Percentiles rank a stretch among this genome's conserved stretches.
These are phyloP conservation scores for Naganishia albida DNA, from an alignment of 1,284 basidiomycete genomes.

Conservation along the genomic window DNA sequence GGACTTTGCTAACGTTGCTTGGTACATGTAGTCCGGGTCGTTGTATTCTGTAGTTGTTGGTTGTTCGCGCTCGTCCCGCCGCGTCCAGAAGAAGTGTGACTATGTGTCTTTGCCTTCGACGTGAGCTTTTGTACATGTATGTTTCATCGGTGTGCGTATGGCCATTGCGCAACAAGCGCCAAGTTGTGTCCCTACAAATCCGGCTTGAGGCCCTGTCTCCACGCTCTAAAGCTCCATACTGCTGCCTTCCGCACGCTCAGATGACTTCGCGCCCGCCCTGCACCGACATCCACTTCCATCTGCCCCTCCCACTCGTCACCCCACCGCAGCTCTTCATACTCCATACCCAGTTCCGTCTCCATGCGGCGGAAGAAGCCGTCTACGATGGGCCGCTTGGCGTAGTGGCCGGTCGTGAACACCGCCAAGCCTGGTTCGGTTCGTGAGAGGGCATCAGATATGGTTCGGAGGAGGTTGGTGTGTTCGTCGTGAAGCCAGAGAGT, in stretches of 20 bases:
- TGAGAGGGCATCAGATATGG: conserved; percentile 32
- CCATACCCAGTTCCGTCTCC: conserved; percentile 17
- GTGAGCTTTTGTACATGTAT: background rate
- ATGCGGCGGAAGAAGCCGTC: conserved; percentile 27
- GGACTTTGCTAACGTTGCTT: conserved; percentile 24
- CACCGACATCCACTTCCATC: conserved; percentile 30
- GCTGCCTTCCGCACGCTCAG: conserved; percentile 26
- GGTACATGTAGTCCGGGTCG: conserved; percentile 26
- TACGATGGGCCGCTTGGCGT: conserved; percentile 30
- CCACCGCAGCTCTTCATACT: conserved; percentile 24
- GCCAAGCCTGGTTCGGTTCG: conserved; percentile 23
- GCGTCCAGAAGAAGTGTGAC: background rate
- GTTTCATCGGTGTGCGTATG: background rate
- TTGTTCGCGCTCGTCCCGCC: background rate
- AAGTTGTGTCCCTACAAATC: background rate
- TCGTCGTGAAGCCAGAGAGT: conserved; percentile 33
- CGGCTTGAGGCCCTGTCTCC: conserved; percentile 15
- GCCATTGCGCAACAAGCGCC: background rate
- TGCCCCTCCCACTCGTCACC: conserved; percentile 28
- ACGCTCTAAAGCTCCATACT: conserved; percentile 33
- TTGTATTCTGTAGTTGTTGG: conserved; percentile 2
- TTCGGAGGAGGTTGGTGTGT: conserved; percentile 33
- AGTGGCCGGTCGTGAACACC: conserved; percentile 30
- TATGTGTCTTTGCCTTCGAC: background rate
- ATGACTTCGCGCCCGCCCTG: conserved; percentile 4